Conservation (phyloP, 1,284 basidiomycete species). For the Cryptococcus wingfieldii region DNA sequence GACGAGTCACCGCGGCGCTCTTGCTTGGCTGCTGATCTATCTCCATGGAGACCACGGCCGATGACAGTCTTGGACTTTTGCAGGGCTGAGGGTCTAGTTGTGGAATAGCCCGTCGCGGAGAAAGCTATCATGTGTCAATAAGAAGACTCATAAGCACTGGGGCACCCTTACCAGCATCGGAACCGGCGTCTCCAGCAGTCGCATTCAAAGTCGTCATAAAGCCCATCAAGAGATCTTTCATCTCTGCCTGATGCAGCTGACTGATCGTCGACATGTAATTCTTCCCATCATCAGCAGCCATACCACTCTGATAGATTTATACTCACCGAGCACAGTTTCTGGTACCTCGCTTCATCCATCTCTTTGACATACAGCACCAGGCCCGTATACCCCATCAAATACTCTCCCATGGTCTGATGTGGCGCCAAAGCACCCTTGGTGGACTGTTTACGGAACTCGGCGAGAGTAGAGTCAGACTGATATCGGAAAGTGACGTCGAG, state of each 20-base stretch:
- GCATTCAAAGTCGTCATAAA: slow-evolving; percentile 64
- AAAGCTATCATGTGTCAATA: slow-evolving; percentile 8
- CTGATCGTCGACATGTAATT: slow-evolving; percentile 82
- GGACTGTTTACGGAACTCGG: slow-evolving; percentile 35
- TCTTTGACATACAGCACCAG: slow-evolving; percentile 91
- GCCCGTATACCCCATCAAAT: slow-evolving; percentile 82
- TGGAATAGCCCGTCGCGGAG: slow-evolving; percentile 7
- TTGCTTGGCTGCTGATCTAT: slow-evolving; percentile 45
- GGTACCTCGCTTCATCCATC: slow-evolving; percentile 81
- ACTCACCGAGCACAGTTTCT: slow-evolving; percentile 78
- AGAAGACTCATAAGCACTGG: background rate
- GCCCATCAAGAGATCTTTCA: slow-evolving; percentile 64
- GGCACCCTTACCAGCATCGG: slow-evolving; percentile 33
- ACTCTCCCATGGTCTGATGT: slow-evolving; percentile 71
- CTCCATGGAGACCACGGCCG: slow-evolving; percentile 19
- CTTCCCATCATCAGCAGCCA: slow-evolving; percentile 50
- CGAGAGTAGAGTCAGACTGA: slow-evolving; percentile 54
- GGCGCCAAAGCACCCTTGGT: slow-evolving; percentile 51
- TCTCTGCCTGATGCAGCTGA: slow-evolving; percentile 72
- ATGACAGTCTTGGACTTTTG: slow-evolving; percentile 37
- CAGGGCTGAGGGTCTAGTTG: slow-evolving; percentile 31
- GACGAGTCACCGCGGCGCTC: slow-evolving; percentile 23
- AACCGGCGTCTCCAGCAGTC: slow-evolving; percentile 57
- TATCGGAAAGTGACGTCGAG: slow-evolving; percentile 84
- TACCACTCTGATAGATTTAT: background rate